Evolutionary conservation across 2,329 filamentous ascomycete genomes (phyloP).

Genomic region (Phaeosphaeriaceae sp.): DNA sequence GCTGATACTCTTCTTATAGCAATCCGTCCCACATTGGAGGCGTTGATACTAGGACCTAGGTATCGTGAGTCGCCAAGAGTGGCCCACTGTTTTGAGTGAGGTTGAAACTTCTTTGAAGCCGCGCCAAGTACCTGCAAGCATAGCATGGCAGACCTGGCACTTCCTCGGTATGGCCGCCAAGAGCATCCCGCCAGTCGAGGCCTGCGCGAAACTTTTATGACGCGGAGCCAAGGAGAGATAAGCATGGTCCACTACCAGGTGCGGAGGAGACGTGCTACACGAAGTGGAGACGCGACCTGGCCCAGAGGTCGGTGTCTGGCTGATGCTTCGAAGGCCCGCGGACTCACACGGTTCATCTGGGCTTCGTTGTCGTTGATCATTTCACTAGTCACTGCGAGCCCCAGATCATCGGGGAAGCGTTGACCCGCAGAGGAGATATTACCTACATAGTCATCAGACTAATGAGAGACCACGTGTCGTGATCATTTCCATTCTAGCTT

Average conservation of each 20-base stretch:
- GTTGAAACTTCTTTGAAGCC: conserved; percentile 50
- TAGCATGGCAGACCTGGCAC: conserved; percentile 33
- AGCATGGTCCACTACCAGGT: conserved; percentile 25
- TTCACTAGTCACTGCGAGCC: not conserved
- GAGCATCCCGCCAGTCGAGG: conserved; percentile 38
- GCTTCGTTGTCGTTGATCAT: not conserved
- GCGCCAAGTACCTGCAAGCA: conserved; percentile 41
- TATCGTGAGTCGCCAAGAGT: conserved; percentile 37
- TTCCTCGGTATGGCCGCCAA: conserved; percentile 32
- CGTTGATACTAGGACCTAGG: conserved; percentile 13
- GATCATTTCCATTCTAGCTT: too few relatives aligned
- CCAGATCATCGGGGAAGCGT: not conserved
- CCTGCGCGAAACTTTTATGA: conserved; percentile 44
- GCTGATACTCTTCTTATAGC: conserved; percentile 32
- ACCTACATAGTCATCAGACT: too few relatives aligned
- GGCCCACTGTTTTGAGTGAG: conserved; percentile 38
- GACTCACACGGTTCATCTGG: not conserved
- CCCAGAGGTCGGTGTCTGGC: conserved; percentile 20
- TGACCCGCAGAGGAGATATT: not conserved
- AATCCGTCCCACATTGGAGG: conserved; percentile 12
- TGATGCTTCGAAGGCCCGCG: not conserved
- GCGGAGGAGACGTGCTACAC: conserved; percentile 12
- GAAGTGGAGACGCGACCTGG: conserved; percentile 23
- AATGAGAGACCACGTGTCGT: too few relatives aligned
- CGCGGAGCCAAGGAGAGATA: conserved; percentile 38